Evolutionary conservation across 257 asterid genomes (phyloP), one percentile per base, ranked within the genome.

Genomic region (Jaltomata sinuosa): DNA sequence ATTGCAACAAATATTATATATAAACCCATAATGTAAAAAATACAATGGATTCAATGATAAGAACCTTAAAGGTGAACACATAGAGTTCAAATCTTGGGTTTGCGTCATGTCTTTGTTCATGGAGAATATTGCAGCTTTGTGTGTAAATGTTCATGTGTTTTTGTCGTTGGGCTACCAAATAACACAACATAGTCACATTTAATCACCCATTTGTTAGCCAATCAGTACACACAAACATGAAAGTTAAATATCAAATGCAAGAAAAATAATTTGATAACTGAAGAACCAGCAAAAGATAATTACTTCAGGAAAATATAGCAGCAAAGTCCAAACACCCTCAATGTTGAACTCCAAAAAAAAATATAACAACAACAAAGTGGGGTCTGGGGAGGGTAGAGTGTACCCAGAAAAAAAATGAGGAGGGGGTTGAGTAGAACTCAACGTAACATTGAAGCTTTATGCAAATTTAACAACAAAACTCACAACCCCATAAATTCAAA

Each of bases 91-190:
- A 32, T 32, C 36, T 32, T 32, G 36, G 3, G 3, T 32, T 32
- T 3, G 36, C 36, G 3, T 32, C 36, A 32, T 32, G 2, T 32
- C 36, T 32, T 32, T 32, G 36, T 32, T 32, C 36, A n/a, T n/a
- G 36, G 36, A 32, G 36, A 32, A 3, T 32, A 32, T 32, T 32
- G 36, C 36, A 32, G 36, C 36, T 32, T 32, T 32, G 3, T 32
- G 36, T 32, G 36, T 32, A 32, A 32, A 32, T 32, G 36, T 32
- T 32, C 36, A 32, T 32, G 36, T 32, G 36, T 32, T 32, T n/a
- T 32, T 32, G 36, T 32, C 36, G 3, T 32, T 89, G 85, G 94
- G 92, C 99, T 78, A 84, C 52, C 86, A 83, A 68, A 74, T n/a
- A 86, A 42, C 57, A 57, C 5, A 80, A 36, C 19, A 3, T 42